These are phyloP conservation scores for Teratosphaeria gauchensis DNA, from an alignment of 2,329 filamentous ascomycete species.

Conservation along the genomic window DNA sequence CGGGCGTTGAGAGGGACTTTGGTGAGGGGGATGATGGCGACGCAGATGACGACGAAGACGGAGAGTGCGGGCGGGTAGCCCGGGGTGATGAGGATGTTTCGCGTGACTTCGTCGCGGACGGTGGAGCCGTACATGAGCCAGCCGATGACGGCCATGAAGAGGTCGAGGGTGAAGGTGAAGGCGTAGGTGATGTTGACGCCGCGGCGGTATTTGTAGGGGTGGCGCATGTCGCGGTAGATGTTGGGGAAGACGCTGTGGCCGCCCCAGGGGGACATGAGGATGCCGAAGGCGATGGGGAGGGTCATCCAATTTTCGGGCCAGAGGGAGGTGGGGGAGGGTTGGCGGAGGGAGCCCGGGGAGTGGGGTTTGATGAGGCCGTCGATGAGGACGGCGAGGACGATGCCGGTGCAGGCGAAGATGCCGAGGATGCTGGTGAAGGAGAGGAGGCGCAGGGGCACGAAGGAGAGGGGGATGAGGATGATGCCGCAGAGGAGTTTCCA, in stretches of 20 bases:
- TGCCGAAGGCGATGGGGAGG: slow-evolving; percentile 76
- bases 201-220: slow-evolving; percentile 70
- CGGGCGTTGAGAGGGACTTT: slow-evolving; percentile 66
- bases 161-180: slow-evolving; percentile 75
- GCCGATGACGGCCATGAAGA: slow-evolving; percentile 71
- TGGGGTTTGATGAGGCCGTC: slow-evolving; percentile 80
- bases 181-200: slow-evolving; percentile 72
- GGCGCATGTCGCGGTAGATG: slow-evolving; percentile 41
- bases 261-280: slow-evolving; percentile 76
- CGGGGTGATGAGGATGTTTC: slow-evolving; percentile 67
- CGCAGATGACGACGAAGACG: slow-evolving; percentile 73
- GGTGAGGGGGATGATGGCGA: slow-evolving; percentile 86
- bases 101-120: slow-evolving; percentile 82
- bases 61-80: slow-evolving; percentile 67
- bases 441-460: slow-evolving; percentile 70
- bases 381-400: slow-evolving; percentile 71
- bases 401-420: slow-evolving; percentile 81
- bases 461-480: slow-evolving; percentile 71
- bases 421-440: slow-evolving; percentile 88
- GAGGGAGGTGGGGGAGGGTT: slow-evolving; percentile 70
- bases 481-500: slow-evolving; percentile 84
- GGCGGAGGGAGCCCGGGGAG: slow-evolving; percentile 68
- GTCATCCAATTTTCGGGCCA: slow-evolving; percentile 82
- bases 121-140: slow-evolving; percentile 89
- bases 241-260: slow-evolving; percentile 75